Evolutionary conservation across 2,329 filamentous ascomycete genomes (phyloP), one percentile per base, ranked within the genome.

Genomic region (Penicillium sclerotigenum): DNA sequence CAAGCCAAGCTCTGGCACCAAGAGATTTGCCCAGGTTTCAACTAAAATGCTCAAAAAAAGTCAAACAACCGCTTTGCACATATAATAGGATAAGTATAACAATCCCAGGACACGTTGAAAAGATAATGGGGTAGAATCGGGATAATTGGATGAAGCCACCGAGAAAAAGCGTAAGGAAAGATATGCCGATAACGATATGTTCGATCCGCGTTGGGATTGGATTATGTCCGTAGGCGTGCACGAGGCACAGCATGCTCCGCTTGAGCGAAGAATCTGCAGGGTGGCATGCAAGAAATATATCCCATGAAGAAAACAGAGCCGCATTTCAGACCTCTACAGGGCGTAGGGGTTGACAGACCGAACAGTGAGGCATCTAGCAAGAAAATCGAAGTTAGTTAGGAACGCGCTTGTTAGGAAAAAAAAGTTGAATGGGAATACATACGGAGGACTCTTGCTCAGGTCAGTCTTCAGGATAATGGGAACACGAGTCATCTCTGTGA

Each of bases 391-490:
- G 24, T 24, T 33, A 47, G 29, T 33, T 46, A n/a, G 13, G 22
- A 16, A 38, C 31, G 20, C 10, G 3, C 24, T 33, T 40, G 8
- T n/a, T 5, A 55, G 26, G 38, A 20, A 6, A 29, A 14, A 29
- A 51, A 52, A 18, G 14, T 13, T 24, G 8, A 26, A 34, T 13
- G 46, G 31, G 8, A 50, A 36, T 60, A 93, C 94, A 87, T 89
- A 99, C 92, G 94, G 94, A 78, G 94, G 94, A 80, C 93, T 97
- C 89, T 99, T 99, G 79, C 83, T 90, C 69, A 99, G 84, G 79
- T 99, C 94, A 63, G 94, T 97, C 87, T 96, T 97, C 70, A 99
- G 79, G 73, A 99, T 96, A 65, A 99, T 89, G n/a, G 94, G 94
- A 59, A 99, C 89, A 65, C 93, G 84, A 41, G 91, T 93, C 92